Evolutionary conservation across 129 eudicot species (phyloP).

Genomic region (Glebionis coronaria): DNA sequence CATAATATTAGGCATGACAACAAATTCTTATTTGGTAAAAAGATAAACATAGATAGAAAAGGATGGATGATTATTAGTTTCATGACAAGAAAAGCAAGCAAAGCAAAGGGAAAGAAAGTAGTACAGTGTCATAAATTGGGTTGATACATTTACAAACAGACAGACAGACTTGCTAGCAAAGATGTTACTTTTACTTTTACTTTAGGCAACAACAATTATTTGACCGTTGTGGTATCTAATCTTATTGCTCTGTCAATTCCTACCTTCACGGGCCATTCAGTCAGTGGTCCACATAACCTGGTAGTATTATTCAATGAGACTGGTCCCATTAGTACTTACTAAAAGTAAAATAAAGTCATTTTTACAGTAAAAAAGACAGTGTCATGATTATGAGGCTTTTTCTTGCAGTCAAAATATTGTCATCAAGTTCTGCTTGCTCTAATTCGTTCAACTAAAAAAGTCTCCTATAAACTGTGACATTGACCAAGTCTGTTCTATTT

Average conservation of each 20-base stretch:
- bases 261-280: slow-evolving; percentile 31
- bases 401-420: slow-evolving; percentile 23
- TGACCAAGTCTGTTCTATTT: slow-evolving; percentile 24
- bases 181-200: slow-evolving; percentile 26
- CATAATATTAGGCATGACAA: too few relatives aligned
- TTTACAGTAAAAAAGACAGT: not conserved
- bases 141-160: slow-evolving; percentile 5
- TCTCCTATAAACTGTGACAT: not conserved
- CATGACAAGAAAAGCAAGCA: not conserved
- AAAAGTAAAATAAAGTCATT: too few relatives aligned
- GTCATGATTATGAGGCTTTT: slow-evolving; percentile 9
- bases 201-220: slow-evolving; percentile 34
- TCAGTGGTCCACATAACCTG: slow-evolving; percentile 17
- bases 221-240: slow-evolving; percentile 30
- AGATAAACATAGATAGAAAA: not conserved
- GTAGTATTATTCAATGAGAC: slow-evolving; percentile 1
- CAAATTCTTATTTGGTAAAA: too few relatives aligned
- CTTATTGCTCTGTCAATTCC: slow-evolving; percentile 23
- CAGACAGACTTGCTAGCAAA: slow-evolving; percentile 24
- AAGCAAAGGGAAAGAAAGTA: slow-evolving; percentile 1
- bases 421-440: slow-evolving; percentile 18
- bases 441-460: not conserved
- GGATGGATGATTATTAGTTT: slow-evolving; percentile 1
- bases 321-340: too few relatives aligned
- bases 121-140: slow-evolving; percentile 12